Evolutionary conservation across 768 basidiomycete species (phyloP), one percentile per base, ranked within the genome.

Genomic region (Leucocoprinus birnbaumii): DNA sequence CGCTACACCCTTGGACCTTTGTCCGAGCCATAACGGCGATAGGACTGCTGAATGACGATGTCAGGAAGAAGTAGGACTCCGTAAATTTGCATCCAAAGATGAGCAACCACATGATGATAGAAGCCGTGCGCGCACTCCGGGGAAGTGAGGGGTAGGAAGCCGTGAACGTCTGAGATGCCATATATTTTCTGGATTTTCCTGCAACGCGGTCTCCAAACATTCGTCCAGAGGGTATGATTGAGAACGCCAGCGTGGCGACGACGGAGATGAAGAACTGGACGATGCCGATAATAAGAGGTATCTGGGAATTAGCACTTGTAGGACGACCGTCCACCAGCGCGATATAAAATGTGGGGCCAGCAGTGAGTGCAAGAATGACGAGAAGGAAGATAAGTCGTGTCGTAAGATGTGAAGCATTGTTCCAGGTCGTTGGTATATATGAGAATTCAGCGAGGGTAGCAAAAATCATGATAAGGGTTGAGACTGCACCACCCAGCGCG

Each of bases 181-280:
- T 87, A 69, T 98, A 98, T 72, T 98, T 98, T 65, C 97, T 83
- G n/a, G 89, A 83, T 72, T 97, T 98, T 63, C 96, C 93, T 5
- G 94, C 91, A 5, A 99, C 97, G 57, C 96, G 87, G 67, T 99
- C 97, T 38, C 97, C 97, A 68, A 99, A 98, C 92, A 99, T 96
- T 48, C 96, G 83, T 4, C 96, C 97, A 0, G 94, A 96, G 0
- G 97, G 97, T 57, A 99, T 82, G 64, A 94, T 75, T 51, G 86
- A 86, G 72, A 98, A 99, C 0, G 84, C 77, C 54, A 93, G 48
- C 25, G 94, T 94, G 46, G 85, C 89, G 18, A 88, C 75, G 45
- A 92, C 85, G 13, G 95, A 93, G 57, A 98, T 80, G 69, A 86
- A 91, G 77, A 98, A 98, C 63, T 98, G 95, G 25, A 93, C 93